phyloP scores from a whole-genome alignment of 805 yeast genomes.

The Metschnikowia chrysomelidarum region DNA sequence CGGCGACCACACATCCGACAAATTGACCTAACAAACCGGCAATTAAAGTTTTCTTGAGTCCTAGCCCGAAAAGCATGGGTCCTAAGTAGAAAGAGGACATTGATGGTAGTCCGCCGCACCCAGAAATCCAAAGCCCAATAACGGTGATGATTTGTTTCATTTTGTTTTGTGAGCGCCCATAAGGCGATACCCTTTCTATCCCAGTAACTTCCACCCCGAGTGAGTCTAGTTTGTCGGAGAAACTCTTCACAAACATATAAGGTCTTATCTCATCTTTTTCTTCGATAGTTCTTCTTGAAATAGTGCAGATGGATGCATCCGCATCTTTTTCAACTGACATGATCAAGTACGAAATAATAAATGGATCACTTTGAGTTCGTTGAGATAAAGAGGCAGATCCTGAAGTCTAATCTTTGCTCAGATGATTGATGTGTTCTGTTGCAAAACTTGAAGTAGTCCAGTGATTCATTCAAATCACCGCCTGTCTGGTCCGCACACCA shows the following conservation, averaged over 20 bases:
- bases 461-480: no score
- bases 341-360: constrained; percentile 3
- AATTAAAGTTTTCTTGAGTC: constrained; percentile 26
- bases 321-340: neutral
- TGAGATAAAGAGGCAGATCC: no score
- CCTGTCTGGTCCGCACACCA: no score
- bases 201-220: constrained; percentile 36
- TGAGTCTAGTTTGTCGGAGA: constrained; percentile 5
- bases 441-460: no score
- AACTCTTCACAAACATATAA: constrained; percentile 7
- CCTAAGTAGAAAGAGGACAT: constrained; percentile 38
- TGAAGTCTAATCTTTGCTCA: no score
- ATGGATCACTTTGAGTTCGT: no score
- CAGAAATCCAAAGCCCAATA: constrained; percentile 38
- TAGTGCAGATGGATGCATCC: neutral
- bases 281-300: neutral
- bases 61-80: constrained; percentile 28
- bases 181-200: constrained; percentile 32
- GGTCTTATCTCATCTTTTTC: constrained; percentile 11
- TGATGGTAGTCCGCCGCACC: constrained; percentile 39
- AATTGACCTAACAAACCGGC: constrained; percentile 30
- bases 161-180: constrained; percentile 22
- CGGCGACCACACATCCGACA: constrained; percentile 37
- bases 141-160: constrained; percentile 29
- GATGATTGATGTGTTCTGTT: no score